These are phyloP conservation scores for Fibroporia radiculosa DNA, from an alignment of 768 basidiomycete species.

Conservation along the genomic window DNA sequence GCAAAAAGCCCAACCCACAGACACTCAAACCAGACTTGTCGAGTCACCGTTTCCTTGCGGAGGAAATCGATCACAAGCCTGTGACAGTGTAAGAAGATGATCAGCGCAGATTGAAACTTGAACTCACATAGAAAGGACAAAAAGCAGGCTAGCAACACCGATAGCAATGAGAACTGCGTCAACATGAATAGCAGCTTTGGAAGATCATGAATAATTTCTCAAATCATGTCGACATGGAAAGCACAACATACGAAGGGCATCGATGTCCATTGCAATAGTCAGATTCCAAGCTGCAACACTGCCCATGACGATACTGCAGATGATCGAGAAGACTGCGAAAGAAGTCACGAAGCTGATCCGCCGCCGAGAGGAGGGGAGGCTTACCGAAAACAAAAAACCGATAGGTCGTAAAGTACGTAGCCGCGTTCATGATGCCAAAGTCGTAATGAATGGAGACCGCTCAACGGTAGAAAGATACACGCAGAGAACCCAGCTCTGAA, in stretches of 20 bases:
- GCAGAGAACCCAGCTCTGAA: slow-evolving; percentile 22
- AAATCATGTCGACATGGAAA: no score
- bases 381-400: slow-evolving; percentile 60
- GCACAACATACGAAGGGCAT: neutral
- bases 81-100: slow-evolving; percentile 1
- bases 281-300: slow-evolving; percentile 67
- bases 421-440: slow-evolving; percentile 31
- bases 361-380: slow-evolving; percentile 12
- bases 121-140: slow-evolving; percentile 53
- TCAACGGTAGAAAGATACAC: slow-evolving; percentile 24
- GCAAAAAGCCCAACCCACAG: slow-evolving; percentile 53
- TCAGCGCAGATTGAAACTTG: neutral
- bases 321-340: slow-evolving; percentile 44
- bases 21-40: slow-evolving; percentile 68
- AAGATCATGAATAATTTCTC: neutral
- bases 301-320: slow-evolving; percentile 58
- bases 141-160: slow-evolving; percentile 48
- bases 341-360: slow-evolving; percentile 3
- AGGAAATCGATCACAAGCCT: slow-evolving; percentile 55
- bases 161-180: slow-evolving; percentile 56
- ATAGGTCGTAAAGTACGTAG: slow-evolving; percentile 37
- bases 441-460: slow-evolving; percentile 22
- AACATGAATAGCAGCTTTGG: slow-evolving; percentile 30
- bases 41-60: slow-evolving; percentile 40
- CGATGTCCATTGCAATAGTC: slow-evolving; percentile 34